Conservation (phyloP, 768 basidiomycete species). For the Russula sp. region DNA sequence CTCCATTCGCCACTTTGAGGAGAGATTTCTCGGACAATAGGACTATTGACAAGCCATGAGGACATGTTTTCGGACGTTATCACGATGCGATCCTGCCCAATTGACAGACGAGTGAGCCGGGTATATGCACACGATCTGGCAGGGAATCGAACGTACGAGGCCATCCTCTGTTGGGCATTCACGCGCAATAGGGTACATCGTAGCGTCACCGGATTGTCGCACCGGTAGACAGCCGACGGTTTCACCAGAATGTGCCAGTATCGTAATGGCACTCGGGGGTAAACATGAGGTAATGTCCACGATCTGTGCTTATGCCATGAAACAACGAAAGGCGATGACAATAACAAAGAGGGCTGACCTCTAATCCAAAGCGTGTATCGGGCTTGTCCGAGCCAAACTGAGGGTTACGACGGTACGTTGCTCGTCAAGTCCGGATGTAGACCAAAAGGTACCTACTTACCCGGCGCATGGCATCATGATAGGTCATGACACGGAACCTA, state of each 20-base stretch:
- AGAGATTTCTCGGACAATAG: conserved; percentile 20
- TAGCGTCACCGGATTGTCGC: conserved; percentile 25
- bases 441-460: conserved; percentile 39
- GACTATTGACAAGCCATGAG: conserved; percentile 43
- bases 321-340: not conserved
- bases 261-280: conserved; percentile 27
- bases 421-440: conserved; percentile 5
- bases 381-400: conserved; percentile 96
- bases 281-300: conserved; percentile 32
- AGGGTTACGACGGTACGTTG: conserved; percentile 24
- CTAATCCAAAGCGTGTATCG: conserved; percentile 80
- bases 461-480: conserved; percentile 83
- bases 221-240: conserved; percentile 33
- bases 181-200: conserved; percentile 41
- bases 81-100: conserved; percentile 43
- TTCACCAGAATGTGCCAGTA: conserved; percentile 28
- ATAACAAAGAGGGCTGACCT: conserved; percentile 46
- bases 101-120: not conserved
- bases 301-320: conserved; percentile 29
- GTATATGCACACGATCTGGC: not conserved
- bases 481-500: conserved; percentile 78
- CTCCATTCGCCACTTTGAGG: not conserved
- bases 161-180: conserved; percentile 29
- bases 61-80: conserved; percentile 42
- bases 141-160: conserved; percentile 29